Evolutionary conservation across 257 asterid species (phyloP).

Genomic region (Przewalskia tangutica): DNA sequence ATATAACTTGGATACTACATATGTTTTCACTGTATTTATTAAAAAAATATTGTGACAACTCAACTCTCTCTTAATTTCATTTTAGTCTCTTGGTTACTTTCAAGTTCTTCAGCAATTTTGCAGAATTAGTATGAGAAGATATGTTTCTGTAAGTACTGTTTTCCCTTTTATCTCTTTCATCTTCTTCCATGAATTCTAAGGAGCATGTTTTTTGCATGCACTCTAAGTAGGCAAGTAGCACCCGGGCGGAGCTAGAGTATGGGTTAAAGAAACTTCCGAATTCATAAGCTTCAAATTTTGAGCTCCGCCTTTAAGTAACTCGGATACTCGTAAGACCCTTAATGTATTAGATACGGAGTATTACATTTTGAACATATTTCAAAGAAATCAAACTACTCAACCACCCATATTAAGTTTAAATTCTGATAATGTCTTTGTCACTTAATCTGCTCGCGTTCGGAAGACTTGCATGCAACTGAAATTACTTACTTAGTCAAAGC

Average conservation of each 20-base stretch:
- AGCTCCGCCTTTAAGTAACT: neutral
- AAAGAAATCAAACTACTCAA: neutral
- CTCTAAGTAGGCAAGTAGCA: neutral
- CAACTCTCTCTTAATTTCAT: neutral
- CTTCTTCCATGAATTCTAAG: neutral
- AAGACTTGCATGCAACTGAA: neutral
- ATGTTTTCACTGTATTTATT: neutral
- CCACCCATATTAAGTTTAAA: neutral
- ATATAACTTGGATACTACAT: neutral
- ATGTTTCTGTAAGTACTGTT: neutral
- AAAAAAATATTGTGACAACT: neutral
- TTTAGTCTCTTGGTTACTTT: neutral
- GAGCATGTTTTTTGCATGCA: neutral
- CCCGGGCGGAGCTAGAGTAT: no score
- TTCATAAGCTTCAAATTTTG: neutral
- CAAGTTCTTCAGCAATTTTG: neutral
- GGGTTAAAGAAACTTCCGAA: neutral
- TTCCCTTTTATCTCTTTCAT: neutral
- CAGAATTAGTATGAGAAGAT: conserved; percentile 1
- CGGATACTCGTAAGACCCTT: neutral
- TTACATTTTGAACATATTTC: neutral
- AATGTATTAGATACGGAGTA: neutral
- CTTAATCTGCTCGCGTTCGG: neutral
- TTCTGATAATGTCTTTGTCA: neutral
- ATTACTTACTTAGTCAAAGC: neutral